These are phyloP conservation scores for Kwoniella mangroviensis DNA, from an alignment of 768 basidiomycete species.

Conservation along the genomic window DNA sequence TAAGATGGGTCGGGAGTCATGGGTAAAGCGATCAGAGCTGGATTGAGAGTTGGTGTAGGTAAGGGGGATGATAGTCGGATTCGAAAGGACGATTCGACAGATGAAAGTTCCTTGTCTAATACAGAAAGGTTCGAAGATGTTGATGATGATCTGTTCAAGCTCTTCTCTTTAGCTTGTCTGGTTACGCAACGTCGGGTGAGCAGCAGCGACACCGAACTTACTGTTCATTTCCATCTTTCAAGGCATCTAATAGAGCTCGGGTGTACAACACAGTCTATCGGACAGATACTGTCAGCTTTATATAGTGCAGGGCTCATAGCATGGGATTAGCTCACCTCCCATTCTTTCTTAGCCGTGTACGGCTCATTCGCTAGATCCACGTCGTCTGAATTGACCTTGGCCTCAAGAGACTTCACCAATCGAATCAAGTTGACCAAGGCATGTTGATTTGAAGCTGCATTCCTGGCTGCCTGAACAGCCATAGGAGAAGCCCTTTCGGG, in stretches of 20 bases:
- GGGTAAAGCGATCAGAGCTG: slow-evolving; percentile 22
- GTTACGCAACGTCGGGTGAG: no score
- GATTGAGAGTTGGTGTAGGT: slow-evolving; percentile 20
- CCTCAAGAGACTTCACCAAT: slow-evolving; percentile 40
- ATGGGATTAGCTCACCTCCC: slow-evolving; percentile 50
- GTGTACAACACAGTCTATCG: slow-evolving; percentile 40
- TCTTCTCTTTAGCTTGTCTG: no score
- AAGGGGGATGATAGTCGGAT: slow-evolving; percentile 12
- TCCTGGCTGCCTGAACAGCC: slow-evolving; percentile 32
- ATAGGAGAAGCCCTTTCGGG: slow-evolving; percentile 11
- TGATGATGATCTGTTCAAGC: slow-evolving; percentile 27
- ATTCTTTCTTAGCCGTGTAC: slow-evolving; percentile 27
- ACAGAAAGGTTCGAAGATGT: slow-evolving; percentile 5
- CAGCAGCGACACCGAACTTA: no score
- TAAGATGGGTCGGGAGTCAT: slow-evolving; percentile 18
- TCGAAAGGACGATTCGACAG: slow-evolving; percentile 12
- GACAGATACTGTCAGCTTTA: not conserved
- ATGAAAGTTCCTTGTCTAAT: slow-evolving; percentile 3
- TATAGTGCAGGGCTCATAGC: no score
- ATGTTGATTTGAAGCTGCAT: slow-evolving; percentile 42
- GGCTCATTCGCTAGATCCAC: slow-evolving; percentile 27
- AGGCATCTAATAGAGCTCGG: slow-evolving; percentile 27
- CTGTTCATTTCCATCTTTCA: slow-evolving; percentile 32
- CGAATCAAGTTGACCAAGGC: slow-evolving; percentile 48
- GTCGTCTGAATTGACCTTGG: slow-evolving; percentile 19